Percentiles rank a stretch among this genome's conserved stretches.
phyloP scores from a whole-genome alignment of 805 yeast species.

The Teunomyces funiuensis region DNA sequence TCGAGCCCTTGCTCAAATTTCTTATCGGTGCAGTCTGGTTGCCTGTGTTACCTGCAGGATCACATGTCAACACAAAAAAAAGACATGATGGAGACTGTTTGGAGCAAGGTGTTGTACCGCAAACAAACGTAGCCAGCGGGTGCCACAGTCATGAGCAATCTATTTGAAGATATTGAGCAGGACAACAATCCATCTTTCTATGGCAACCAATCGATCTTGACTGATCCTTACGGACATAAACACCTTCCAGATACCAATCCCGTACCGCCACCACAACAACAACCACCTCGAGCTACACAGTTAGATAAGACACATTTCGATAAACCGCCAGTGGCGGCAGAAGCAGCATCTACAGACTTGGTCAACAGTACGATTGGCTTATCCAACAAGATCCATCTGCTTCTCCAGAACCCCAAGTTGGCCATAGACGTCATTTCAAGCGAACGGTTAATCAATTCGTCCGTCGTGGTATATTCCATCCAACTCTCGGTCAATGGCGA shows the following conservation, averaged over 20 bases:
- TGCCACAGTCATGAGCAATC: constrained; percentile 10
- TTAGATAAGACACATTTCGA: too few species aligned
- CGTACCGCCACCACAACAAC: not conserved
- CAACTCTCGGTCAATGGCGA: constrained; percentile 20
- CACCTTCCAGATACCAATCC: constrained; percentile 10
- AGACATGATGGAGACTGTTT: not conserved
- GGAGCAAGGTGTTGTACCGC: not conserved
- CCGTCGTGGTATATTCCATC: constrained; percentile 40
- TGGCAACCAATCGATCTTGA: constrained; percentile 29
- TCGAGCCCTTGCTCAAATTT: too few species aligned
- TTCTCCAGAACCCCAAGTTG: constrained; percentile 28
- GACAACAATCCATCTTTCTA: constrained; percentile 47
- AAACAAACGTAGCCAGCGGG: not conserved
- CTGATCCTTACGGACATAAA: constrained; percentile 25
- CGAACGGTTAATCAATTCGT: constrained; percentile 35
- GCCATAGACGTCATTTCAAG: constrained; percentile 32
- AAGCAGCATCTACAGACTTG: constrained; percentile 14
- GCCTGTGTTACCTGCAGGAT: not conserved
- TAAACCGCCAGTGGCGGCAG: not conserved
- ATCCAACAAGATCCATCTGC: constrained; percentile 29
- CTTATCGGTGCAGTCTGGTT: too few species aligned
- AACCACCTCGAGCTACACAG: too few species aligned
- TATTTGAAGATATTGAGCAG: constrained; percentile 42
- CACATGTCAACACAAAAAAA: not conserved
- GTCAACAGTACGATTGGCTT: constrained; percentile 30